A percentile compares a stretch with the other conserved stretches of the same genome.
Conservation (phyloP, 257 asterid species). For the Rehmannia glutinosa region DNA sequence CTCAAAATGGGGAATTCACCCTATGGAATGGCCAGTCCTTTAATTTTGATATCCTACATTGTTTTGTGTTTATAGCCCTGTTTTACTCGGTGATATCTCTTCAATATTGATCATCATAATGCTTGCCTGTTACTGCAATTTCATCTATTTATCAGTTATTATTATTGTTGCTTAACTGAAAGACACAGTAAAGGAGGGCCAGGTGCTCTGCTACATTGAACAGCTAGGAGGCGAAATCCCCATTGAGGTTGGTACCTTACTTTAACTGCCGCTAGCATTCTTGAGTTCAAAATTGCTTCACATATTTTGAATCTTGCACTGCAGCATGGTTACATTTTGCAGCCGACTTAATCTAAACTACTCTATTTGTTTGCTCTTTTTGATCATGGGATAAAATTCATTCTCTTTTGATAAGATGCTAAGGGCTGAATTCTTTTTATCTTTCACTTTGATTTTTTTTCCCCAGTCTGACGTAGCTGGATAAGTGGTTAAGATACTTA, state of each 20-base stretch:
- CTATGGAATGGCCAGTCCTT: slow-evolving; percentile 98
- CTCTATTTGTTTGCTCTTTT: not conserved
- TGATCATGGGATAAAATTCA: not conserved
- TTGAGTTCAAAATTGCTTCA: no score
- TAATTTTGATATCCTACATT: slow-evolving; percentile 98
- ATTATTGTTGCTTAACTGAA: slow-evolving; percentile 45
- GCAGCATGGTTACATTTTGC: not conserved
- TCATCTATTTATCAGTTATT: slow-evolving; percentile 12
- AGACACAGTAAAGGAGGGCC: slow-evolving; percentile 83
- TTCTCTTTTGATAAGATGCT: not conserved
- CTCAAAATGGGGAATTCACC: slow-evolving; percentile 98
- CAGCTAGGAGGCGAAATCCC: slow-evolving; percentile 87
- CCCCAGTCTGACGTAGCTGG: slow-evolving; percentile 66
- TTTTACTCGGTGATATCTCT: not conserved
- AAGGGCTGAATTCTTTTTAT: not conserved
- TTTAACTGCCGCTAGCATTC: no score
- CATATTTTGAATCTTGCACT: not conserved
- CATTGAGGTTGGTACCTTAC: slow-evolving; percentile 51
- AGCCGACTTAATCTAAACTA: no score
- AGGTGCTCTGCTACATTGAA: slow-evolving; percentile 83
- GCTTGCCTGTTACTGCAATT: slow-evolving; percentile 9
- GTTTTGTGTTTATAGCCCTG: slow-evolving; percentile 32
- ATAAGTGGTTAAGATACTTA: slow-evolving; percentile 73
- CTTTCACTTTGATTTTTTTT: not conserved
- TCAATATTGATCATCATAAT: not conserved